phyloP scores from a whole-genome alignment of 305 asterid genomes.

The Salvia sclarea region DNA sequence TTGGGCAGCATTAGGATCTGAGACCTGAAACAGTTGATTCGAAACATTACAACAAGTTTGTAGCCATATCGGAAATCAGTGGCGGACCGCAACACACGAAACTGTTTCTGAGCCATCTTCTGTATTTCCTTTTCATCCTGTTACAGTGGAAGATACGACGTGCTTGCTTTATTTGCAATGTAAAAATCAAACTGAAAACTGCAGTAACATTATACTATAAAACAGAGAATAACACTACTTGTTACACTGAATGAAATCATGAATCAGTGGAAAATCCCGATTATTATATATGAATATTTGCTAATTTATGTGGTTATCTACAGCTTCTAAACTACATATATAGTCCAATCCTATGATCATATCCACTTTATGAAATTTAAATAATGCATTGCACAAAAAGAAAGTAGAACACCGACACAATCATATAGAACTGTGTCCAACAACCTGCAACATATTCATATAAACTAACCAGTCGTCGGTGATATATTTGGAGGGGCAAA shows the following conservation, averaged over 20 bases:
- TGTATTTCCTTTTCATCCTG: slow-evolving; percentile 93
- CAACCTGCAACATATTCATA: neutral
- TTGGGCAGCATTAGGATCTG: neutral
- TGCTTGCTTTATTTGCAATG: neutral
- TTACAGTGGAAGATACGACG: slow-evolving; percentile 29
- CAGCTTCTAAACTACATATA: neutral
- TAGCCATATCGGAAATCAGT: slow-evolving; percentile 92
- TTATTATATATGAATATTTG: neutral
- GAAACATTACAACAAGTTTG: slow-evolving; percentile 84
- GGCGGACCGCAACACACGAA: slow-evolving; percentile 71
- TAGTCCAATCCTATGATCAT: slow-evolving; percentile 7
- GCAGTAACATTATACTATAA: neutral
- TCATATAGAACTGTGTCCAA: neutral
- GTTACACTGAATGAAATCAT: neutral
- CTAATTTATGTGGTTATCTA: neutral
- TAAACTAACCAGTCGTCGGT: neutral
- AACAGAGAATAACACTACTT: neutral
- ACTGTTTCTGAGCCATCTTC: slow-evolving; percentile 78
- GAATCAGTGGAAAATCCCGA: neutral
- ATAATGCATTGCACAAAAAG: neutral
- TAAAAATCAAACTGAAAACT: neutral
- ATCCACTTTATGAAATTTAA: neutral
- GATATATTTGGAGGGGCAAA: neutral
- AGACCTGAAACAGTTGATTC: slow-evolving; percentile 19
- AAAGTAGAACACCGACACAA: neutral